These are phyloP conservation scores for Pulveroboletus sp. DNA, from an alignment of 768 basidiomycete genomes.

Conservation along the genomic window DNA sequence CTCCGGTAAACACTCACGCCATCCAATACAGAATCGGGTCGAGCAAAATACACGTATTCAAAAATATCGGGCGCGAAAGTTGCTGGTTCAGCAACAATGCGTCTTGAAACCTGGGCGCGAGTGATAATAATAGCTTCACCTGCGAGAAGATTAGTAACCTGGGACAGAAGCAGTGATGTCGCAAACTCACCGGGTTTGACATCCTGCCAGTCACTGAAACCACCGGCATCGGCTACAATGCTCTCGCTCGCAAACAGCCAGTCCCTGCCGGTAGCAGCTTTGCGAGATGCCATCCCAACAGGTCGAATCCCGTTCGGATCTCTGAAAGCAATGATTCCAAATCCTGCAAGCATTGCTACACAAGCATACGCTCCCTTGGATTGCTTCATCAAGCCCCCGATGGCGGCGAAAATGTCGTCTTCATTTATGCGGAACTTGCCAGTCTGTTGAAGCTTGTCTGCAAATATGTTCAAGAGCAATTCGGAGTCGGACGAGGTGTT, in stretches of 20 bases:
- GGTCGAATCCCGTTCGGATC: conserved; percentile 98
- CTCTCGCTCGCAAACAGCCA: conserved; percentile 94
- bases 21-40: conserved; percentile 96
- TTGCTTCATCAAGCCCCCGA: conserved; percentile 84
- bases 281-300: conserved; percentile 78
- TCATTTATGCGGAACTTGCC: conserved; percentile 99
- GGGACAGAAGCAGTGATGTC: background rate
- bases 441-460: conserved; percentile 95
- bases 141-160: conserved; percentile 26
- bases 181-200: conserved; percentile 74
- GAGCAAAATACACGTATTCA: conserved; percentile 97
- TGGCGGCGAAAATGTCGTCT: conserved; percentile 96
- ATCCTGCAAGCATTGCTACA: conserved; percentile 98
- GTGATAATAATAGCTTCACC: conserved; percentile 98
- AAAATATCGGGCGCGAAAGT: conserved; percentile 97
- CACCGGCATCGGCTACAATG: conserved; percentile 91
- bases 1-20: conserved; percentile 96
- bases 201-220: conserved; percentile 92
- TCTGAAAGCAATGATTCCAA: conserved; percentile 96
- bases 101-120: conserved; percentile 67
- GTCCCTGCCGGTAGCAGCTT: conserved; percentile 59
- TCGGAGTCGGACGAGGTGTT: conserved; percentile 99
- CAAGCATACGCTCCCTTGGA: conserved; percentile 95
- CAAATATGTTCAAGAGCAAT: conserved; percentile 94
- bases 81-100: conserved; percentile 65